Evolutionary conservation across 1,284 basidiomycete genomes (phyloP), one percentile per base, ranked within the genome.

Genomic region (Cystobasidiaceae sp.): DNA sequence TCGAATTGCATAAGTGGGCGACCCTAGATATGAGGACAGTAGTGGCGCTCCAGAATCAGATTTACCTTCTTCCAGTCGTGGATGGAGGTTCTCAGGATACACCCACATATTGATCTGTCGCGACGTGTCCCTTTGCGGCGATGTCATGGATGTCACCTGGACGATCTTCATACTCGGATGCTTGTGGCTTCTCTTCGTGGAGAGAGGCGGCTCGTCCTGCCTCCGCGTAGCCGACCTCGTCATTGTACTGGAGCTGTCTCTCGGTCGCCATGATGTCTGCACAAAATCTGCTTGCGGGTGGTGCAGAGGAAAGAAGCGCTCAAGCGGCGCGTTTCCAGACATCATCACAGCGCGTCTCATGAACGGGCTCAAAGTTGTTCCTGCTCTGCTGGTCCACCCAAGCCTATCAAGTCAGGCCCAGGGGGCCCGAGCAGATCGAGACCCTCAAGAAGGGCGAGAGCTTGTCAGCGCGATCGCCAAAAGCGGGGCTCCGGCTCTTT

Each of bases 1-100:
- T 79, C 77, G 50, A 77, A 77, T 11, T 15, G 13, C 3, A 71
- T 43, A 4, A 71, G 55, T 6, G 68, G 27, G 45, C 69, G 52
- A 56, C 74, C 58, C 58, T 56, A n/a, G 13, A 2, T 17, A 25
- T 17, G n/a, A n/a, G n/a, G n/a, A n/a, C n/a, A n/a, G n/a, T n/a
- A n/a, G n/a, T n/a, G n/a, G n/a, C n/a, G n/a, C n/a, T n/a, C n/a
- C n/a, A n/a, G n/a, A n/a, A n/a, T n/a, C n/a, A n/a, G n/a, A n/a
- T n/a, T n/a, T n/a, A n/a, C n/a, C n/a, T n/a, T n/a, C n/a, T n/a
- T n/a, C n/a, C n/a, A n/a, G n/a, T n/a, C n/a, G n/a, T n/a, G n/a
- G n/a, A n/a, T n/a, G n/a, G n/a, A n/a, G n/a, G 21, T 4, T 5
- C 21, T 48, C 5, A 33, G 27, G 11, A 33, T 9, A 7, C 5